phyloP scores from a whole-genome alignment of 495 filamentous ascomycete genomes.

The Pseudotulostoma volvatum region DNA sequence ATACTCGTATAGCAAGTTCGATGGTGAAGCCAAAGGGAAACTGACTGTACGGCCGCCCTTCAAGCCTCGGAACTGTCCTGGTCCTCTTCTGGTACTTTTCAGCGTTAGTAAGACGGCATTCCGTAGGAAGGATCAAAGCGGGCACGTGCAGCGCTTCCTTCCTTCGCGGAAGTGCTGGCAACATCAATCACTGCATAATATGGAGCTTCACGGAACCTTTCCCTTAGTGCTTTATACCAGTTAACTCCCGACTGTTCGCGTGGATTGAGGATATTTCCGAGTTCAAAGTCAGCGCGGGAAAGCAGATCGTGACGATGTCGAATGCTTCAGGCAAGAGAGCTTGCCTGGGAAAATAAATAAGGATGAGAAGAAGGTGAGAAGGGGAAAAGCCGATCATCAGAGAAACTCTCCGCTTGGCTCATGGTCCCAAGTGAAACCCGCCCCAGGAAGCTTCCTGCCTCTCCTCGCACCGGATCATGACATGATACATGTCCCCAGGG shows the following conservation, averaged over 20 bases:
- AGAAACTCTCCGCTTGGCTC: conserved; percentile 24
- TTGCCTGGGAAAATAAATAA: no score
- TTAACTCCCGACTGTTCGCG: conserved; percentile 27
- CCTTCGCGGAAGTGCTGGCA: conserved; percentile 25
- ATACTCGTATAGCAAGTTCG: not conserved
- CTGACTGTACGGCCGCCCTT: conserved; percentile 35
- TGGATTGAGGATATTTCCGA: conserved; percentile 12
- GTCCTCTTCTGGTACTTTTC: conserved; percentile 36
- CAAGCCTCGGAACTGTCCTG: conserved; percentile 31
- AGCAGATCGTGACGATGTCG: no score
- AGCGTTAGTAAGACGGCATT: conserved; percentile 41
- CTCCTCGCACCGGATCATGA: conserved; percentile 26
- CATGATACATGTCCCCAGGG: conserved; percentile 26
- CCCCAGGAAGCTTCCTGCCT: conserved; percentile 23
- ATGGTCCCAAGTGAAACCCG: conserved; percentile 26
- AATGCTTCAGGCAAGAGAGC: no score
- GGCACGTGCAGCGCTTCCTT: conserved; percentile 21
- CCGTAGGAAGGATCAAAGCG: conserved; percentile 42
- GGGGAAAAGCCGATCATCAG: no score
- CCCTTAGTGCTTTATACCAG: conserved; percentile 31
- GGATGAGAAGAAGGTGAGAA: no score
- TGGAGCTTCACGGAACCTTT: conserved; percentile 38
- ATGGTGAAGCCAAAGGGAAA: not conserved
- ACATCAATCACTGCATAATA: conserved; percentile 39
- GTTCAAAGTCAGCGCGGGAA: no score